Conservation (phyloP, 192 early-diverging fungal genomes). For the Ambispora gerdemannii region DNA sequence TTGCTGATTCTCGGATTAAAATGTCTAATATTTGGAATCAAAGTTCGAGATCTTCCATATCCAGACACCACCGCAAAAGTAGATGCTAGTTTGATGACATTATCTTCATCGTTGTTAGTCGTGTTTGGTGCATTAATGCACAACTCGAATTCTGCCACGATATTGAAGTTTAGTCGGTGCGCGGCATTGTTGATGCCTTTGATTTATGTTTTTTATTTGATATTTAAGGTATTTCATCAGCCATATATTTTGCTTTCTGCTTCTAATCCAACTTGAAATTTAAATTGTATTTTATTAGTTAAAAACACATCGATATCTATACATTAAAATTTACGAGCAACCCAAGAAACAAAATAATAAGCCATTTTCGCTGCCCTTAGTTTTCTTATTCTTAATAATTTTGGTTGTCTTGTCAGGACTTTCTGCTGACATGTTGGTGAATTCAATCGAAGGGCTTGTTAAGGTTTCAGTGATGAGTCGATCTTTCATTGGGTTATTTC, state of each 20-base stretch:
- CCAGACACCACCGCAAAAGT: slow-evolving; percentile 71
- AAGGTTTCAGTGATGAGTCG: slow-evolving; percentile 64
- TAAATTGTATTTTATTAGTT: slow-evolving; percentile 57
- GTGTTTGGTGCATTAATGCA: slow-evolving; percentile 67
- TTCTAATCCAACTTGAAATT: neutral
- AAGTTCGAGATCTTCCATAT: slow-evolving; percentile 68
- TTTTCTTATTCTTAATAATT: slow-evolving; percentile 46
- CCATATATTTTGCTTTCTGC: neutral
- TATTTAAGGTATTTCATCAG: slow-evolving; percentile 50
- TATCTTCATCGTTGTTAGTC: slow-evolving; percentile 64
- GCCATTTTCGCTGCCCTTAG: slow-evolving; percentile 46
- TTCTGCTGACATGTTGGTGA: slow-evolving; percentile 83
- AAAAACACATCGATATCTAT: slow-evolving; percentile 66
- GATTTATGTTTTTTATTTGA: slow-evolving; percentile 62
- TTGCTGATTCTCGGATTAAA: slow-evolving; percentile 80
- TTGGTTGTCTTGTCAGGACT: slow-evolving; percentile 71
- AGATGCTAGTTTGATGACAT: slow-evolving; percentile 63
- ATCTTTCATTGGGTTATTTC: slow-evolving; percentile 89
- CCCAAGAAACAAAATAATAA: slow-evolving; percentile 67
- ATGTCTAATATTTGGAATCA: slow-evolving; percentile 82
- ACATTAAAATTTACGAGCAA: slow-evolving; percentile 31
- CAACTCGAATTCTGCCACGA: slow-evolving; percentile 38
- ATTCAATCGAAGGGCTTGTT: slow-evolving; percentile 74
- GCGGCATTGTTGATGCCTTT: slow-evolving; percentile 67
- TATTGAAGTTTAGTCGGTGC: slow-evolving; percentile 61